Evolutionary conservation across 2,329 filamentous ascomycete genomes (phyloP).

Genomic region (Aspergillus spinulosporus): DNA sequence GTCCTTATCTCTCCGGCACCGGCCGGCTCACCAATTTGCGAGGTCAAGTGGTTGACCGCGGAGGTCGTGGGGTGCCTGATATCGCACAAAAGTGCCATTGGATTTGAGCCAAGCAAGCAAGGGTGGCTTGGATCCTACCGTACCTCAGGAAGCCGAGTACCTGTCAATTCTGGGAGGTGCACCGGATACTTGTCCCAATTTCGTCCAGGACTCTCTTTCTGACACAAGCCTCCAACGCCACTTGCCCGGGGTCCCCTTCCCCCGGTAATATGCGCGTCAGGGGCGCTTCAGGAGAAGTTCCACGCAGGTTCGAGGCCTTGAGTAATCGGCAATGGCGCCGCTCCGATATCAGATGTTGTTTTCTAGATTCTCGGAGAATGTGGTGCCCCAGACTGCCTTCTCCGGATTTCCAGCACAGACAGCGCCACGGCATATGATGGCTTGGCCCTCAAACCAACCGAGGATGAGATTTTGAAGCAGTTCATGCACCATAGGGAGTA

Average conservation of each 20-base stretch:
- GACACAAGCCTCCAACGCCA: background rate
- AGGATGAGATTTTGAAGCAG: background rate
- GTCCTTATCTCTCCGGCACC: conserved; percentile 5
- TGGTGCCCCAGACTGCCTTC: conserved; percentile 2
- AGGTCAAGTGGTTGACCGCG: background rate
- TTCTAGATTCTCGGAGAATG: background rate
- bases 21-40: conserved; percentile 1
- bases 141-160: background rate
- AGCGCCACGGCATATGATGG: background rate
- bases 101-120: conserved; percentile 5
- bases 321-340: background rate
- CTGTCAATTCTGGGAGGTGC: background rate
- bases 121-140: conserved; percentile 6
- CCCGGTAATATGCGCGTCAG: conserved; percentile 10
- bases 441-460: background rate
- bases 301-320: background rate
- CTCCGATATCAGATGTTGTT: background rate
- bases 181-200: background rate
- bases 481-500: background rate
- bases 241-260: background rate
- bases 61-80: background rate
- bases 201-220: no score
- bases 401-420: conserved; percentile 3
- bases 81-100: background rate
- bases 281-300: conserved; percentile 8